Evolutionary conservation across 108 stramenopile species (phyloP).

Genomic region (Fistulifera pelliculosa): DNA sequence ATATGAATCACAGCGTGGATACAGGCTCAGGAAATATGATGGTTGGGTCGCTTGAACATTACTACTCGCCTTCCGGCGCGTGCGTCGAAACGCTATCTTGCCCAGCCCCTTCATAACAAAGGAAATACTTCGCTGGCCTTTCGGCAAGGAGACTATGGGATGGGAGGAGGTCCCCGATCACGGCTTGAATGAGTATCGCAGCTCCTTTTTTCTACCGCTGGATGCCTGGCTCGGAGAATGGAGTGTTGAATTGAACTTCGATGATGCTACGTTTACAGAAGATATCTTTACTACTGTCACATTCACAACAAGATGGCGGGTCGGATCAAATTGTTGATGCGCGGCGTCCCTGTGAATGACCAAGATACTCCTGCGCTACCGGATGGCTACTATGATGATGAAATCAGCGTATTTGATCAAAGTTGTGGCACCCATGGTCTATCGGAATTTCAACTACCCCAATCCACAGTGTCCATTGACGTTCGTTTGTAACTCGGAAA

Average conservation of each 20-base stretch:
- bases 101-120: slow-evolving; percentile 67
- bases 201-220: slow-evolving; percentile 60
- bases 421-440: slow-evolving; percentile 66
- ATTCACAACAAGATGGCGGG: slow-evolving; percentile 65
- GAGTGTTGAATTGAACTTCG: slow-evolving; percentile 46
- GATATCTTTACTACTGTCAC: slow-evolving; percentile 92
- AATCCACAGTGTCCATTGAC: slow-evolving; percentile 32
- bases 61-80: slow-evolving; percentile 4
- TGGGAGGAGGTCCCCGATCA: slow-evolving; percentile 34
- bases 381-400: slow-evolving; percentile 35
- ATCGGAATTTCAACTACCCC: slow-evolving; percentile 33
- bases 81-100: slow-evolving; percentile 35
- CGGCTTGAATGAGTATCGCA: slow-evolving; percentile 77
- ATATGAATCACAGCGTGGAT: no score
- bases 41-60: background rate
- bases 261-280: slow-evolving; percentile 20
- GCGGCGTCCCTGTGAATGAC: slow-evolving; percentile 15
- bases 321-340: slow-evolving; percentile 56
- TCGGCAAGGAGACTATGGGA: slow-evolving; percentile 28
- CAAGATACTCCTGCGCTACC: slow-evolving; percentile 28
- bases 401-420: slow-evolving; percentile 30
- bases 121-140: slow-evolving; percentile 31
- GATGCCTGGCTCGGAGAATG: slow-evolving; percentile 67
- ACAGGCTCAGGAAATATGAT: background rate
- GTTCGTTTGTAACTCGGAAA: slow-evolving; percentile 31